Conservation (phyloP, 2,329 filamentous ascomycete species). For the Colletotrichum cordylinicola region DNA sequence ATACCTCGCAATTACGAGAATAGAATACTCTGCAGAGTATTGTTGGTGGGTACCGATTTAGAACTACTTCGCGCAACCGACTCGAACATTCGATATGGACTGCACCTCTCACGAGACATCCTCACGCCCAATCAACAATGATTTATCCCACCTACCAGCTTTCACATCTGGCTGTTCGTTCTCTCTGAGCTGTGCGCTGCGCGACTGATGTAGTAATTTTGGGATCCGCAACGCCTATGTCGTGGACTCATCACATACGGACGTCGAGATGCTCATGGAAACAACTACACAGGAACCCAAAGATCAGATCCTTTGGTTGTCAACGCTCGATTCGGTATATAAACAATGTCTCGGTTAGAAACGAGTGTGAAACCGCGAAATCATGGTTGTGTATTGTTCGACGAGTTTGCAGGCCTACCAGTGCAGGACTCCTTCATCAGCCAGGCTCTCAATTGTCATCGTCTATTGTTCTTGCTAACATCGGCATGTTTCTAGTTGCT, state of each 20-base stretch:
- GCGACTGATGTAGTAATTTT: not conserved
- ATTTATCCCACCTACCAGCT: too few species aligned
- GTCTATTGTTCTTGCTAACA: too few species aligned
- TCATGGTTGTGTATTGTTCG: too few species aligned
- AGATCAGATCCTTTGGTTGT: not conserved
- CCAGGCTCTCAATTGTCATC: too few species aligned
- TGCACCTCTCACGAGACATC: not conserved
- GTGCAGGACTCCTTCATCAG: too few species aligned
- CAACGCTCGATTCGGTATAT: too few species aligned
- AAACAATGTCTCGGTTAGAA: too few species aligned
- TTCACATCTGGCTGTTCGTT: not conserved
- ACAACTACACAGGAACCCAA: accelerated
- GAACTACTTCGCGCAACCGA: not conserved
- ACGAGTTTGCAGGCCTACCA: not conserved
- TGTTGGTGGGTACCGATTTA: not conserved
- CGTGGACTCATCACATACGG: accelerated
- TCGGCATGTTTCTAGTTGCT: not conserved
- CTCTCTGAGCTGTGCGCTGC: accelerated
- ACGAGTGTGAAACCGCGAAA: too few species aligned
- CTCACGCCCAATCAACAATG: not conserved
- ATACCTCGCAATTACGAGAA: accelerated
- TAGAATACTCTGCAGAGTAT: accelerated
- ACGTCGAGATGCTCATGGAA: not conserved
- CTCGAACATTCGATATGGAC: not conserved
- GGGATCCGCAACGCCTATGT: not conserved